Conservation (phyloP, 164 flowering plant species). For the Piper betle region DNA sequence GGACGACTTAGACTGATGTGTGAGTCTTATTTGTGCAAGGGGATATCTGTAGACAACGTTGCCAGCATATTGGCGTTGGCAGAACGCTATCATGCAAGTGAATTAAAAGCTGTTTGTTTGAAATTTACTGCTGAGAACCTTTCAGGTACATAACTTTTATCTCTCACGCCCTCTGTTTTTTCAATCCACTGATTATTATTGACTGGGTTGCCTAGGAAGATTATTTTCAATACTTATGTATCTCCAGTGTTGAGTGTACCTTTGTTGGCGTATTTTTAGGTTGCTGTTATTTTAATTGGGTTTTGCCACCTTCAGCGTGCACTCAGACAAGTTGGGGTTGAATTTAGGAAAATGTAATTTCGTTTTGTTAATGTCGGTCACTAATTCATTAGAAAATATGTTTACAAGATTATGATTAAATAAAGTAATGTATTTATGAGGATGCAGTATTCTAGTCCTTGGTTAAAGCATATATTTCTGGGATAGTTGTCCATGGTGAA, state of each 20-base stretch:
- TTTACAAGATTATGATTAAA: too few species aligned
- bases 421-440: too few species aligned
- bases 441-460: too few species aligned
- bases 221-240: background rate
- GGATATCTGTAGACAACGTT: conserved; percentile 61
- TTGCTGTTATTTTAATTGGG: too few species aligned
- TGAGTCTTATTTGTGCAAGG: conserved; percentile 60
- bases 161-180: background rate
- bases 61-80: conserved; percentile 56
- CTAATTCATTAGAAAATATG: too few species aligned
- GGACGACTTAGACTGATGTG: conserved; percentile 57
- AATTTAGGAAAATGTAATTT: too few species aligned
- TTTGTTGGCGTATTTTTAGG: background rate
- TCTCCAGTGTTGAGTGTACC: background rate
- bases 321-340: too few species aligned
- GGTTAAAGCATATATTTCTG: too few species aligned
- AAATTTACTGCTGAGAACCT: conserved; percentile 82
- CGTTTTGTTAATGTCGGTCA: too few species aligned
- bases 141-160: conserved; percentile 26
- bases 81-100: conserved; percentile 46
- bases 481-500: too few species aligned
- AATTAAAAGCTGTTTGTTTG: conserved; percentile 59
- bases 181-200: background rate
- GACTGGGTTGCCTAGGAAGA: background rate
- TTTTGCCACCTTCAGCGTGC: too few species aligned